Evolutionary conservation across 2,329 filamentous ascomycete species (phyloP).

Genomic region (Neobulgaria alba): DNA sequence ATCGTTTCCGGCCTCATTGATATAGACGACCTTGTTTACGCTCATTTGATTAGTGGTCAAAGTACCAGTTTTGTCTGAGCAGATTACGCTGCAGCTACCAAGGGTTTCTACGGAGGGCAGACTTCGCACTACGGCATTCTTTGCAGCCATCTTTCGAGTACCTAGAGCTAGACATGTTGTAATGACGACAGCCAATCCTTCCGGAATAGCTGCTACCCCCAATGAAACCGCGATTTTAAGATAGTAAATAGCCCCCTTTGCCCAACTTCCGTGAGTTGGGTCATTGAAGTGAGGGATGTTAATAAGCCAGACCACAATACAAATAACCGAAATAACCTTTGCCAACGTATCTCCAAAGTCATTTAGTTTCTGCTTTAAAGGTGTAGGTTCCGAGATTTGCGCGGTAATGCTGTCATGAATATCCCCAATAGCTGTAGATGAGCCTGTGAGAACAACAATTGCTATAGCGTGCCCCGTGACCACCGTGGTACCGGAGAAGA

Average conservation of each 20-base stretch:
- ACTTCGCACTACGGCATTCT: constrained; percentile 94
- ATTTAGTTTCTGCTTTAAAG: constrained; percentile 96
- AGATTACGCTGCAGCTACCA: constrained; percentile 98
- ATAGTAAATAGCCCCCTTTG: constrained; percentile 98
- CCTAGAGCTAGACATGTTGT: constrained; percentile 96
- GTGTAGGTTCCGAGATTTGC: constrained; percentile 95
- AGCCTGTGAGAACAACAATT: constrained; percentile 81
- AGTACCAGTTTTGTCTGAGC: constrained; percentile 98
- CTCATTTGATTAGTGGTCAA: constrained; percentile 99
- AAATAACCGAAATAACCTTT: constrained; percentile 97
- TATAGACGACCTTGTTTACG: constrained; percentile 82
- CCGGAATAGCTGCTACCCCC: constrained; percentile 93
- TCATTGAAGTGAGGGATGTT: constrained; percentile 97
- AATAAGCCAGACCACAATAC: constrained; percentile 94
- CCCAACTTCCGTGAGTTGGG: constrained; percentile 83
- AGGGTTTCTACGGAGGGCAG: constrained; percentile 95
- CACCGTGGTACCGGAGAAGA: constrained; percentile 97
- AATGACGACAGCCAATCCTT: constrained; percentile 95
- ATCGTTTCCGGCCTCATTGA: constrained; percentile 63
- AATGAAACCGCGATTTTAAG: constrained; percentile 98
- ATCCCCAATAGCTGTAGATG: constrained; percentile 89
- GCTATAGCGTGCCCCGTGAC: constrained; percentile 90
- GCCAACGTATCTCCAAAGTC: constrained; percentile 94
- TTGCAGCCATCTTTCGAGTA: constrained; percentile 96
- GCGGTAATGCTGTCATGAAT: constrained; percentile 98